These are phyloP conservation scores for Cyathus striatus DNA, from an alignment of 768 basidiomycete genomes.

Conservation along the genomic window DNA sequence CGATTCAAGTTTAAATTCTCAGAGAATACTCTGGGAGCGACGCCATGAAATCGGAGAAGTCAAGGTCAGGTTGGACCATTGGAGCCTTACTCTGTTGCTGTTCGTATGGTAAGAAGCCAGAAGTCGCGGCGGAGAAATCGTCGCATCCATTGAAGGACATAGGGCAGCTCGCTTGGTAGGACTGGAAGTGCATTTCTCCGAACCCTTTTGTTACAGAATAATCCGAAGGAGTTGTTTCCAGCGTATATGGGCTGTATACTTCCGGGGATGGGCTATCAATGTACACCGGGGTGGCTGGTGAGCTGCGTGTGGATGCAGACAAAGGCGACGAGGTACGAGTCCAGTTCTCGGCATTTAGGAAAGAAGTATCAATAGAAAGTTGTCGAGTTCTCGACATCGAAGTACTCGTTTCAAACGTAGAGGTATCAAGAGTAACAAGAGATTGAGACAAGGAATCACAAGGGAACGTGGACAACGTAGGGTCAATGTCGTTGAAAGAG, in stretches of 20 bases:
- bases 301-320: conserved; percentile 26
- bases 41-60: conserved; percentile 30
- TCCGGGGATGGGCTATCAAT: conserved; percentile 21
- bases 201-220: conserved; percentile 20
- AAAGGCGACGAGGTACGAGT: conserved; percentile 37
- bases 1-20: conserved; percentile 7
- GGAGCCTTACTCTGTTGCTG: conserved; percentile 13
- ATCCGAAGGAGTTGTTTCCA: conserved; percentile 20
- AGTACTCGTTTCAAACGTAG: neutral
- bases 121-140: conserved; percentile 9
- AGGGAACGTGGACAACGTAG: conserved; percentile 13
- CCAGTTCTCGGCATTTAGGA: conserved; percentile 32
- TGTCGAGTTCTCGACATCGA: conserved; percentile 2
- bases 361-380: conserved; percentile 32
- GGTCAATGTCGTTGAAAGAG: conserved; percentile 27
- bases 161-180: conserved; percentile 12
- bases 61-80: conserved; percentile 20
- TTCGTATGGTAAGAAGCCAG: conserved; percentile 17
- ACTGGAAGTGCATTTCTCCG: conserved; percentile 14
- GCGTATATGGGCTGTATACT: conserved; percentile 14
- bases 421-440: conserved; percentile 12
- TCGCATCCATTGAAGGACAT: conserved; percentile 12
- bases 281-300: conserved; percentile 41
- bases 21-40: conserved; percentile 23
- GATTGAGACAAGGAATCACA: conserved; percentile 20